Base-by-base conservation (phyloP, 2,329 filamentous ascomycete species). In the Nemania sp. region DNA sequence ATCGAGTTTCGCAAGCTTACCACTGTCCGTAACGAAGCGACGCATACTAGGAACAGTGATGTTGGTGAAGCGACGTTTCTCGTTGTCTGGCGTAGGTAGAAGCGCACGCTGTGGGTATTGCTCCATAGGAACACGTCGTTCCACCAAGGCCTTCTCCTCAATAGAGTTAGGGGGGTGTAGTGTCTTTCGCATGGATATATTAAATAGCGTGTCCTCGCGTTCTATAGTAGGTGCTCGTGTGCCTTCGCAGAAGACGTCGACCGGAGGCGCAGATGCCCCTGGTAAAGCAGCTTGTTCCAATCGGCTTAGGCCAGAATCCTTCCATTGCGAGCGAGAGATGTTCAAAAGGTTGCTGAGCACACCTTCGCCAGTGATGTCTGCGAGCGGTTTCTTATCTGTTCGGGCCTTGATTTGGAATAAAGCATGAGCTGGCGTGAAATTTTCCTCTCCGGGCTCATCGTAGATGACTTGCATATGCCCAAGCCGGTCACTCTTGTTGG, bases 41-140 rank as follows among this genome's bases (percentile, higher is more conserved):
- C 90, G 92, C 96, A 99, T 99, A 11, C 94, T 98, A 0, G 96
- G 96, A 38, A 98, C 94, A 58, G 91, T 88, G 70, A 99, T 97
- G 78, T 95, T 92, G 58, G 92, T 98, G 81, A 94, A 98, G 26
- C 92, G 89, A 72, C 90, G 88, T 84, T 93, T 95, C 77, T 92
- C 88, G 53, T 92, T 93, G 68, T 92, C 90, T 0, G 96, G 94
- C 41, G 86, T 82, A 2, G 96, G 94, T 1, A 98, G 84, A 80
- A 94, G 84, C 72, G 88, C 84, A 13, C 82, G 82, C 1, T 86
- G 78, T 0, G 94, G 92, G 75, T 90, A 90, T 41, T 86, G 81
- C 26, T 87, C 84, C 15, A 89, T 83, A 5, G 93, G 89, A 8
- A 93, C 79, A 80, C 93, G 93, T 62, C 89, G 86, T 56, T 89